A percentile compares a stretch with the other conserved stretches of the same genome.
Conservation (phyloP, 192 early-diverging fungal species). For the Entomortierella parvispora region DNA sequence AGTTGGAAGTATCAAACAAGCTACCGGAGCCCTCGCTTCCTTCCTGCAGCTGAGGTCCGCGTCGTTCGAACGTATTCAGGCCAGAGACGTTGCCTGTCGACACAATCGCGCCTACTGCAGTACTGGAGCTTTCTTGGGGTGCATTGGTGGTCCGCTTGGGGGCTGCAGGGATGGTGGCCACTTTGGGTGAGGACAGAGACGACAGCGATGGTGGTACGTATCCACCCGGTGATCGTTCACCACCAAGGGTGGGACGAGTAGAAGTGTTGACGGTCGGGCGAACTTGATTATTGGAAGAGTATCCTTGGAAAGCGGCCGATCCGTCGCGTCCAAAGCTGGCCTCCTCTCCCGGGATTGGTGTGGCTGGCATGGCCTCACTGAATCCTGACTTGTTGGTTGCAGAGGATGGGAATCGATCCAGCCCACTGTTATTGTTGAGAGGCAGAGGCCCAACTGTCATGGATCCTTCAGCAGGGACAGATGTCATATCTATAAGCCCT, state of each 20-base stretch:
- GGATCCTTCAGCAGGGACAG: constrained; percentile 12
- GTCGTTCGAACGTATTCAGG: constrained; percentile 38
- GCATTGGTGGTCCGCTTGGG: not conserved
- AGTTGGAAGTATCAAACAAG: not conserved
- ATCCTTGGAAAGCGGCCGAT: too few species aligned
- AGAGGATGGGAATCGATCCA: not conserved
- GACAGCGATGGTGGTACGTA: not conserved
- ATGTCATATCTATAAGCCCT: constrained; percentile 11
- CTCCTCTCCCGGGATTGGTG: too few species aligned
- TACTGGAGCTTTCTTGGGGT: constrained; percentile 27
- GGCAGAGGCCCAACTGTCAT: constrained; percentile 10
- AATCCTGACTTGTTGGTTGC: not conserved
- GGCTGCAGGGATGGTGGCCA: constrained; percentile 6
- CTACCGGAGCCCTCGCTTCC: constrained; percentile 4
- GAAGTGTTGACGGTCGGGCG: too few species aligned
- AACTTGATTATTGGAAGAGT: too few species aligned
- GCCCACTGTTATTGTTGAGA: not conserved
- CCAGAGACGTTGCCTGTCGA: constrained; percentile 23
- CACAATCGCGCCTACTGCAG: not conserved
- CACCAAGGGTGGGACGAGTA: too few species aligned
- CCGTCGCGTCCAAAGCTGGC: too few species aligned
- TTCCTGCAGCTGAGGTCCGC: constrained; percentile 27
- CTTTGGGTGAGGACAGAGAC: constrained; percentile 1
- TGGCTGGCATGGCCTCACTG: not conserved
- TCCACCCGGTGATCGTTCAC: too few species aligned